Evolutionary conservation across 805 yeast genomes (phyloP), one percentile per base, ranked within the genome.

Genomic region (Candida morakotiae): DNA sequence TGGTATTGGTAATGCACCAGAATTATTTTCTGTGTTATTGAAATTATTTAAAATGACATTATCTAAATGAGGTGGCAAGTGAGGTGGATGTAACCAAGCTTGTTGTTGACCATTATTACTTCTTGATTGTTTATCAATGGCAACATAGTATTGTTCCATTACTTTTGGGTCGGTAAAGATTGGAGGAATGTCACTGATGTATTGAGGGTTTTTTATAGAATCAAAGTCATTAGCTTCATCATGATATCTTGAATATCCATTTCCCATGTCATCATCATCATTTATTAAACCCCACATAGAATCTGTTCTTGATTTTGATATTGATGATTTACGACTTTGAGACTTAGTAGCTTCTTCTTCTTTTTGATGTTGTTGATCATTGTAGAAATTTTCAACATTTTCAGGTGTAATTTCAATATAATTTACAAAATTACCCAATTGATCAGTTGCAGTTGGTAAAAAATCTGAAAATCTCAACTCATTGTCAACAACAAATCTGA

Each of bases 381-480:
- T 19, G 16, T 29, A 31, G 43, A 58, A 60, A 40, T 53, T 47
- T 29, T 56, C 48, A 15, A 62, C 59, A 38, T 52, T 56, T 40
- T 58, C 74, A n/a, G 62, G 73, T 9, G 71, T 63, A 18, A 87
- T 83, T 58, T 87, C 96, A 38, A 89, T 73, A 60, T 89, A 89
- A 61, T 89, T 89, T 35, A 91, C 96, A 52, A 89, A 85, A 56
- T 89, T 89, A 33, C 98, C 98, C 81, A 88, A 83, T 45, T 89
- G 94, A 61, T 91, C 97, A 0, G 98, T 89, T 5, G 98, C 98
- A 1, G 96, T 88, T n/a, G 96, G 95, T 48, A 89, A 71, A 47
- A 74, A 80, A 58, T 88, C 95, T 26, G 93, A 81, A 56, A 87
- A 87, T 44, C 96, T 67, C 48, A 89, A 77, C 56, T 91, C 97